phyloP scores from a whole-genome alignment of 1,284 basidiomycete species.

The Ustilago bromivora region DNA sequence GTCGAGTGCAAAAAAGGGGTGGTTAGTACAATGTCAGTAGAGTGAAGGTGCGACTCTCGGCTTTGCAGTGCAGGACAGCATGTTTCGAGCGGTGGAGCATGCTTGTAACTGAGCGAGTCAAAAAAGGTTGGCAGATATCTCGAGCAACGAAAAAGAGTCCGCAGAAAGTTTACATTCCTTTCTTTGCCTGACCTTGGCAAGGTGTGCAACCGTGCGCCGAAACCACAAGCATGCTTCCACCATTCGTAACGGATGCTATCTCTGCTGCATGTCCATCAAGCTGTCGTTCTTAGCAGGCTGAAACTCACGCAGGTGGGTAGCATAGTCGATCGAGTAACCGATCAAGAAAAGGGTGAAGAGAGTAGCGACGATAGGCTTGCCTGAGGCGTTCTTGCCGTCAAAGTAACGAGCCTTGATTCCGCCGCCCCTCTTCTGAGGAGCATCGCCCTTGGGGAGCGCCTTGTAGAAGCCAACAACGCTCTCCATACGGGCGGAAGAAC shows the following conservation, averaged over 20 bases:
- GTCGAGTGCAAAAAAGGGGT: constrained; percentile 6
- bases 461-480: constrained; percentile 94
- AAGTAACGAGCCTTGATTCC: constrained; percentile 82
- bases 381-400: constrained; percentile 85
- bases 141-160: neutral
- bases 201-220: neutral
- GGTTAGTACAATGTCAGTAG: constrained; percentile 3
- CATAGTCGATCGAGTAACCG: constrained; percentile 74
- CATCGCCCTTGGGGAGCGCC: constrained; percentile 80
- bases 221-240: neutral
- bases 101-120: neutral
- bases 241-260: neutral
- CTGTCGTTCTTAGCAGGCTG: neutral
- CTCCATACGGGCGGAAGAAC: constrained; percentile 81
- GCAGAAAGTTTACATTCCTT: neutral
- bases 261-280: neutral
- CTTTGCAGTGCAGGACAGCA: neutral
- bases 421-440: constrained; percentile 77
- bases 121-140: neutral
- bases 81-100: neutral
- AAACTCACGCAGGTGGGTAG: constrained; percentile 58
- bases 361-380: constrained; percentile 78
- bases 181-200: neutral
- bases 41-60: neutral
- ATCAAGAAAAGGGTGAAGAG: constrained; percentile 83